A percentile compares a stretch with the other conserved stretches of the same genome.
These are phyloP conservation scores for Blastomyces emzantsi DNA, from an alignment of 2,329 filamentous ascomycete species.

Conservation along the genomic window DNA sequence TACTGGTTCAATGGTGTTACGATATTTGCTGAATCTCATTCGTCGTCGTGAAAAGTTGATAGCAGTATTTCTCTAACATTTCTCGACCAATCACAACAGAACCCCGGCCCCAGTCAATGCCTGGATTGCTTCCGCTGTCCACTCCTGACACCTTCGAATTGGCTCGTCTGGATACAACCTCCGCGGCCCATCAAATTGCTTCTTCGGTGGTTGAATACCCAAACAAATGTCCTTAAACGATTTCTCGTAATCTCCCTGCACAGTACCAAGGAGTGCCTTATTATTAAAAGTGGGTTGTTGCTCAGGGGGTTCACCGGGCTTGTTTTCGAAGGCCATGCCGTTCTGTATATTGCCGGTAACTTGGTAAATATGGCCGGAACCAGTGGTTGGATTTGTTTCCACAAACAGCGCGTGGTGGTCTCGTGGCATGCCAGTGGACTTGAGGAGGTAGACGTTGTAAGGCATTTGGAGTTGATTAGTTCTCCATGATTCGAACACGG, in stretches of 20 bases:
- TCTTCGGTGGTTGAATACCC: constrained; percentile 3
- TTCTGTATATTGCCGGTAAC: constrained; percentile 26
- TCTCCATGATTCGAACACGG: background rate
- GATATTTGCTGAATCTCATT: background rate
- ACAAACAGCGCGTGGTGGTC: constrained; percentile 24
- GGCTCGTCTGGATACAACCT: background rate
- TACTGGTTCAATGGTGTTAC: background rate
- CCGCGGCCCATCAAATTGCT: constrained; percentile 8
- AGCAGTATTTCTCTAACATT: background rate
- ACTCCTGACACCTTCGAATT: constrained; percentile 5
- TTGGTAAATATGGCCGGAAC: constrained; percentile 20
- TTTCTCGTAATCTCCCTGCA: constrained; percentile 10
- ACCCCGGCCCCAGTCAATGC: background rate
- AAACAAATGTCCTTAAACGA: constrained; percentile 1
- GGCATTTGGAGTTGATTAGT: constrained; percentile 9
- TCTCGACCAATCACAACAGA: background rate
- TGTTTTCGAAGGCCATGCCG: constrained; percentile 23
- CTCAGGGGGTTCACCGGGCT: constrained; percentile 15
- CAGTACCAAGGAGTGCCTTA: constrained; percentile 18
- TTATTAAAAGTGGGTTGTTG: constrained; percentile 15
- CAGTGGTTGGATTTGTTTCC: constrained; percentile 15
- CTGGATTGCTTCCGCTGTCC: background rate
- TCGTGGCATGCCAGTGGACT: constrained; percentile 18
- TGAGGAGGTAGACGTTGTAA: constrained; percentile 18
- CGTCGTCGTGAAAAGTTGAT: background rate